Conservation (phyloP, 2,329 filamentous ascomycete species). For the Cladophialophora exuberans region DNA sequence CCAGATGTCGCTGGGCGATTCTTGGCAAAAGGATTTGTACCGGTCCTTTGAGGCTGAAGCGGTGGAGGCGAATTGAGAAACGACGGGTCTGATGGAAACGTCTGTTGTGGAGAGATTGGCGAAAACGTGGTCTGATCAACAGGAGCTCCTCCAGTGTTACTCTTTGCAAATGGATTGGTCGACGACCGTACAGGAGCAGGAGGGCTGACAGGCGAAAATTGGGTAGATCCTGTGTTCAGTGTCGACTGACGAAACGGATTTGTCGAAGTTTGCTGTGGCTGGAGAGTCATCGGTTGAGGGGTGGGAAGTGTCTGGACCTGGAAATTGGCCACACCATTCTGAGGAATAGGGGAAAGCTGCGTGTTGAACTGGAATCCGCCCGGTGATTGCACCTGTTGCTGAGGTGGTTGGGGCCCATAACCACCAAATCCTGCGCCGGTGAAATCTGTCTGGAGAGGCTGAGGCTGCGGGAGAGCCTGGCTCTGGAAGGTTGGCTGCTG, state of each 20-base stretch:
- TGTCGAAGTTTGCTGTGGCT: constrained; percentile 65
- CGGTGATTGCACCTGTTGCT: constrained; percentile 44
- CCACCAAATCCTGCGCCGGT: constrained; percentile 84
- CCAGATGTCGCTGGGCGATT: constrained; percentile 48
- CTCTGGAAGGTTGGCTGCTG: constrained; percentile 33
- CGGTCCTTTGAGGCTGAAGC: constrained; percentile 63
- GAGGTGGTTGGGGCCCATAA: constrained; percentile 72
- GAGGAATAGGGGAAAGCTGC: constrained; percentile 50
- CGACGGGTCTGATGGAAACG: constrained; percentile 34
- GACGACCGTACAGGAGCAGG: constrained; percentile 61
- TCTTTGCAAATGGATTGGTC: constrained; percentile 86
- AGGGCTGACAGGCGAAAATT: constrained; percentile 47
- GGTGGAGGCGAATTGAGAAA: constrained; percentile 37
- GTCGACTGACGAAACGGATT: constrained; percentile 96
- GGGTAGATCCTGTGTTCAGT: constrained; percentile 58
- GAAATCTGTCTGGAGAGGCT: constrained; percentile 53
- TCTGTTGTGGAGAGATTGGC: constrained; percentile 37
- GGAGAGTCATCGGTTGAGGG: constrained; percentile 39
- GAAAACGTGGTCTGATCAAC: constrained; percentile 39
- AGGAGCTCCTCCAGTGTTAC: constrained; percentile 36
- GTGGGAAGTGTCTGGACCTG: constrained; percentile 45
- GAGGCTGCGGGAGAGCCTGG: constrained; percentile 29
- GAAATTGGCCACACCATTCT: constrained; percentile 53
- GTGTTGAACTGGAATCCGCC: constrained; percentile 46
- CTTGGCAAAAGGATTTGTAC: constrained; percentile 73